Percentiles rank a stretch among this genome's conserved stretches.
Conservation (phyloP, 148 eudicot species). For the Nepenthes mirabilis region DNA sequence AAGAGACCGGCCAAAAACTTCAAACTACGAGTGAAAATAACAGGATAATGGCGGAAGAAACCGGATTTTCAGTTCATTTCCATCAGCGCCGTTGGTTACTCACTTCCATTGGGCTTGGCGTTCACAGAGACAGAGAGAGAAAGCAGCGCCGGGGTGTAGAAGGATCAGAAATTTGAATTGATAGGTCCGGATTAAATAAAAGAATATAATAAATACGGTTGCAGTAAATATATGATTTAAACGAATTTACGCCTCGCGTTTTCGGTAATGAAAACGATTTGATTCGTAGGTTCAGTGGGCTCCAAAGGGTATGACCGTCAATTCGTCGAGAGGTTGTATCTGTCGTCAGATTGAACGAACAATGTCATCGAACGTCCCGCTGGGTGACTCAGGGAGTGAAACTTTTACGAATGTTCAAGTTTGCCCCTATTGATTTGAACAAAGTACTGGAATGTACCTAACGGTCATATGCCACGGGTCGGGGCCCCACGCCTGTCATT, state of each 20-base stretch:
- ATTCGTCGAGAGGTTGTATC: background rate
- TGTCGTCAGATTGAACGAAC: constrained; percentile 13
- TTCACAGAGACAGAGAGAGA: constrained; percentile 1
- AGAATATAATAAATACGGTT: no score
- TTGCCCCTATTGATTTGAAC: constrained; percentile 5
- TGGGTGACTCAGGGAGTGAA: constrained; percentile 8
- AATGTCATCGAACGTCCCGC: constrained; percentile 16
- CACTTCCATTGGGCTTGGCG: no score
- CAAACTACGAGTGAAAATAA: background rate
- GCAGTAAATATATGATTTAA: no score
- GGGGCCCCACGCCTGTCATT: constrained; percentile 15
- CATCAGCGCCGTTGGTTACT: background rate
- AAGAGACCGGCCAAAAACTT: no score
- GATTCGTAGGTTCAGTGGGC: background rate
- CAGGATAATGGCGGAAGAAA: no score
- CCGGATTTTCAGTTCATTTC: no score
- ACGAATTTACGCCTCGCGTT: background rate
- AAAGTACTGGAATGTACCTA: constrained; percentile 15
- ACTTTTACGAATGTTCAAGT: constrained; percentile 5
- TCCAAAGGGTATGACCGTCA: constrained; percentile 12
- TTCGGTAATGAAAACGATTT: background rate
- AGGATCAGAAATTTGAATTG: constrained; percentile 24
- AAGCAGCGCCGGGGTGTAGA: background rate
- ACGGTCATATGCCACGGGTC: constrained; percentile 15
- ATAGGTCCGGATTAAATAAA: constrained; percentile 5